phyloP scores from a whole-genome alignment of 495 filamentous ascomycete genomes.

The Melanomma pulvis-pyrius region DNA sequence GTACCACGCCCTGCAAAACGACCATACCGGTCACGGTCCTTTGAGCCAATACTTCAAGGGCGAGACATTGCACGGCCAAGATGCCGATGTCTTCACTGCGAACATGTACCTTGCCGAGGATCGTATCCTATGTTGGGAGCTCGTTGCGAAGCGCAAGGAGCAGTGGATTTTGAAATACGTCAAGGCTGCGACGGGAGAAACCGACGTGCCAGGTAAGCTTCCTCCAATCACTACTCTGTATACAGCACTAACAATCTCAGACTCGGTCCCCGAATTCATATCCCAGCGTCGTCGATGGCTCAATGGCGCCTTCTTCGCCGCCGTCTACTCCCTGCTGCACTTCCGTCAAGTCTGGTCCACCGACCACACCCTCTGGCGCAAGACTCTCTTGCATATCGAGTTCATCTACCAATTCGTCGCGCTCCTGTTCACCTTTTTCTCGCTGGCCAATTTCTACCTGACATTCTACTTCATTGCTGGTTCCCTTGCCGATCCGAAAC shows the following conservation, averaged over 20 bases:
- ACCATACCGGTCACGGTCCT: slow-evolving; percentile 91
- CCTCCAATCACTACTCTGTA: neutral
- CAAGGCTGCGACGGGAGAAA: slow-evolving; percentile 91
- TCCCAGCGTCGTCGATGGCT: slow-evolving; percentile 95
- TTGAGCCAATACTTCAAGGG: slow-evolving; percentile 99
- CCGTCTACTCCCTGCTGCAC: slow-evolving; percentile 95
- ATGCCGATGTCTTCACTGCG: slow-evolving; percentile 97
- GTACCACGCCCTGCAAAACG: slow-evolving; percentile 96
- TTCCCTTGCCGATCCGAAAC: slow-evolving; percentile 74
- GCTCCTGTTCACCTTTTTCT: slow-evolving; percentile 95
- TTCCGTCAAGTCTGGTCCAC: slow-evolving; percentile 91
- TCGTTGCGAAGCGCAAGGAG: slow-evolving; percentile 93
- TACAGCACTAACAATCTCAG: slow-evolving; percentile 42
- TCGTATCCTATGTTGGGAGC: slow-evolving; percentile 98
- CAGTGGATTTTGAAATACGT: slow-evolving; percentile 98
- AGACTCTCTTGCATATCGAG: slow-evolving; percentile 91
- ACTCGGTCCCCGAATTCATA: slow-evolving; percentile 88
- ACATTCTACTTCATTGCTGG: slow-evolving; percentile 99
- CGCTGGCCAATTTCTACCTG: slow-evolving; percentile 97
- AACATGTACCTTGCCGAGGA: slow-evolving; percentile 99
- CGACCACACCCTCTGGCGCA: slow-evolving; percentile 86
- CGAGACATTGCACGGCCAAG: slow-evolving; percentile 92
- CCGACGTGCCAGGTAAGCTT: slow-evolving; percentile 85
- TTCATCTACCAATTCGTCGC: slow-evolving; percentile 93
- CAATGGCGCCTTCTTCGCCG: slow-evolving; percentile 98